These are phyloP conservation scores for Scedosporium boydii DNA, from an alignment of 2,329 filamentous ascomycete species.

Conservation along the genomic window DNA sequence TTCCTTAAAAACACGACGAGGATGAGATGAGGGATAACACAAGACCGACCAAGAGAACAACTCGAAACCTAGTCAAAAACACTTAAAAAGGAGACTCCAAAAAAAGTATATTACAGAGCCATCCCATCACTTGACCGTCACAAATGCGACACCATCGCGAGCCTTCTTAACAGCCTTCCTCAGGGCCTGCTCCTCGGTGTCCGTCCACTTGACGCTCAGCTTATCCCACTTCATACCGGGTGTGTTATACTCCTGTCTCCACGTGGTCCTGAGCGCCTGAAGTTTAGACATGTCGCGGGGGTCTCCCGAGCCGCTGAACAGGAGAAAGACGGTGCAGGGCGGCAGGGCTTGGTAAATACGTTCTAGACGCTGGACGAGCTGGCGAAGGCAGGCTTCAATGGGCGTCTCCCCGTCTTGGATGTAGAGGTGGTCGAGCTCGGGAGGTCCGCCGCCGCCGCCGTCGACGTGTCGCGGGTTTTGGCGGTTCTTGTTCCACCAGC, in stretches of 20 bases:
- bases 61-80: not conserved
- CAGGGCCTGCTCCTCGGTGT: constrained; percentile 54
- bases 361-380: constrained; percentile 38
- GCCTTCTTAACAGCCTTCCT: constrained; percentile 46
- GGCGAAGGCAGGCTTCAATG: constrained; percentile 36
- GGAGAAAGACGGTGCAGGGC: constrained; percentile 54
- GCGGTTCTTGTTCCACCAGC: constrained; percentile 57
- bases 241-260: constrained; percentile 55
- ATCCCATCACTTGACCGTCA: constrained; percentile 48
- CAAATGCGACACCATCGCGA: constrained; percentile 53
- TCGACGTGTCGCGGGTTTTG: constrained; percentile 21
- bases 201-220: constrained; percentile 58
- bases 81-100: not conserved
- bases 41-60: too few species aligned
- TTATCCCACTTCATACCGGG: constrained; percentile 57
- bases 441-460: constrained; percentile 25
- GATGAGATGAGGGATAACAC: too few species aligned
- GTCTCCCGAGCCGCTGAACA: constrained; percentile 58
- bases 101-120: too few species aligned
- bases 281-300: constrained; percentile 56
- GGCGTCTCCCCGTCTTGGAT: constrained; percentile 12
- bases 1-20: too few species aligned
- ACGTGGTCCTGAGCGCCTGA: constrained; percentile 50
- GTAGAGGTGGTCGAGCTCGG: constrained; percentile 18
- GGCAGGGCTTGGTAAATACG: constrained; percentile 50